Percentiles rank a stretch among this genome's conserved stretches.
phyloP scores from a whole-genome alignment of 1,284 basidiomycete species.

The Gastroboletus turbinatus region DNA sequence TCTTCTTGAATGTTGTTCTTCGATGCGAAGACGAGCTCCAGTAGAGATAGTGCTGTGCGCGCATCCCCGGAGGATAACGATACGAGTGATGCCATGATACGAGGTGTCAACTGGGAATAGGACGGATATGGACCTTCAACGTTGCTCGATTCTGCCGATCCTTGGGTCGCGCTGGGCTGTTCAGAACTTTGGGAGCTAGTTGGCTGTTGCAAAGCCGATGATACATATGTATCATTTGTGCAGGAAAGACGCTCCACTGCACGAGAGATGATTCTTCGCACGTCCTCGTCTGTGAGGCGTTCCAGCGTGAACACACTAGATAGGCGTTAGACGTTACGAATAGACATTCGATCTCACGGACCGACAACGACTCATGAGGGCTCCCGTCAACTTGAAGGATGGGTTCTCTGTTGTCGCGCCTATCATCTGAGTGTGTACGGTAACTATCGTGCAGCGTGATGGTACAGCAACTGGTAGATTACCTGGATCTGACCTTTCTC shows the following conservation, averaged over 20 bases:
- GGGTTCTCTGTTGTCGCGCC: slow-evolving; percentile 94
- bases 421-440: slow-evolving; percentile 53
- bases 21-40: slow-evolving; percentile 59
- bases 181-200: slow-evolving; percentile 16
- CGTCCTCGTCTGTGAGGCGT: slow-evolving; percentile 58
- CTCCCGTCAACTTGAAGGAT: slow-evolving; percentile 80
- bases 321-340: slow-evolving; percentile 12
- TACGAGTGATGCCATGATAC: slow-evolving; percentile 51
- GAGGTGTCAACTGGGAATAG: slow-evolving; percentile 48
- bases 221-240: background rate
- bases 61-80: slow-evolving; percentile 69
- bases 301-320: slow-evolving; percentile 64
- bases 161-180: slow-evolving; percentile 12
- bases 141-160: slow-evolving; percentile 15
- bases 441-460: slow-evolving; percentile 2
- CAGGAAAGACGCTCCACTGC: slow-evolving; percentile 46
- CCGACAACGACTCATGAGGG: slow-evolving; percentile 82
- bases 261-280: slow-evolving; percentile 50
- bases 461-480: slow-evolving; percentile 4
- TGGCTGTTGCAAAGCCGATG: slow-evolving; percentile 1
- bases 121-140: slow-evolving; percentile 25
- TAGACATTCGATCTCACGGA: slow-evolving; percentile 35
- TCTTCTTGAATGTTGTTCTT: slow-evolving; percentile 40
- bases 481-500: slow-evolving; percentile 79
- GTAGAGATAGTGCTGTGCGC: slow-evolving; percentile 63